phyloP scores from a whole-genome alignment of 2,329 filamentous ascomycete genomes.

The Dothistroma septosporum region DNA sequence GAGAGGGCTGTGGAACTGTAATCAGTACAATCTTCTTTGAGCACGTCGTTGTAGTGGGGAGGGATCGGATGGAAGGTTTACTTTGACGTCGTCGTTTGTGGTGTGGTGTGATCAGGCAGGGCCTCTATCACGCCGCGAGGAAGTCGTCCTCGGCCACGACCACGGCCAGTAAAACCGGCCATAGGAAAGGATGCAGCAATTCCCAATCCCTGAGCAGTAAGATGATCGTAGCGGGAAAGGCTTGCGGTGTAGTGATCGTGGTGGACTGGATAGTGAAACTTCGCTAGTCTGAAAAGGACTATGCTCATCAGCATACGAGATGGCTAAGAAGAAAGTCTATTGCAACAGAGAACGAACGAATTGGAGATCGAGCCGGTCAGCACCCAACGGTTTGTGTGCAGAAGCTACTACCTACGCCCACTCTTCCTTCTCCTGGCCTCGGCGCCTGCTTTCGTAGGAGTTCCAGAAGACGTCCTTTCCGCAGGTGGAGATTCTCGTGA shows the following conservation, averaged over 20 bases:
- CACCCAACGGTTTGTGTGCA: not conserved
- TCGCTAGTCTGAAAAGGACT: not conserved
- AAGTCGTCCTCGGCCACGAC: too few relatives aligned
- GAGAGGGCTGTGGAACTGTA: not conserved
- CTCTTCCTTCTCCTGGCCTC: slow-evolving; percentile 24
- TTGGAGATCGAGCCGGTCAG: slow-evolving; percentile 1
- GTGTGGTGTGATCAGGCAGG: too few relatives aligned
- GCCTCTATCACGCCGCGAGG: too few relatives aligned
- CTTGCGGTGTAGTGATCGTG: not conserved
- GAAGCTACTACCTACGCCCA: slow-evolving; percentile 16
- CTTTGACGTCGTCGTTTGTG: too few relatives aligned
- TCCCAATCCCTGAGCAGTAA: not conserved
- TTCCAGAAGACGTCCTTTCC: not conserved
- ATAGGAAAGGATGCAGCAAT: too few relatives aligned
- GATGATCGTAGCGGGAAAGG: not conserved
- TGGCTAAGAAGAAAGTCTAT: not conserved
- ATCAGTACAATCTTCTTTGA: not conserved
- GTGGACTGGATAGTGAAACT: not conserved
- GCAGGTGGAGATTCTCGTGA: slow-evolving; percentile 7
- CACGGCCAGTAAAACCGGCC: too few relatives aligned
- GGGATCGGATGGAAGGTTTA: too few relatives aligned
- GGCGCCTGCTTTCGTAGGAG: slow-evolving; percentile 14
- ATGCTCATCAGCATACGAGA: not conserved
- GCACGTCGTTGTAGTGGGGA: too few relatives aligned
- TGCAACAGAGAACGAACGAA: not conserved